Conservation (phyloP, 371 early-diverging fungal species). For the Polyrhizophydium stewartii region DNA sequence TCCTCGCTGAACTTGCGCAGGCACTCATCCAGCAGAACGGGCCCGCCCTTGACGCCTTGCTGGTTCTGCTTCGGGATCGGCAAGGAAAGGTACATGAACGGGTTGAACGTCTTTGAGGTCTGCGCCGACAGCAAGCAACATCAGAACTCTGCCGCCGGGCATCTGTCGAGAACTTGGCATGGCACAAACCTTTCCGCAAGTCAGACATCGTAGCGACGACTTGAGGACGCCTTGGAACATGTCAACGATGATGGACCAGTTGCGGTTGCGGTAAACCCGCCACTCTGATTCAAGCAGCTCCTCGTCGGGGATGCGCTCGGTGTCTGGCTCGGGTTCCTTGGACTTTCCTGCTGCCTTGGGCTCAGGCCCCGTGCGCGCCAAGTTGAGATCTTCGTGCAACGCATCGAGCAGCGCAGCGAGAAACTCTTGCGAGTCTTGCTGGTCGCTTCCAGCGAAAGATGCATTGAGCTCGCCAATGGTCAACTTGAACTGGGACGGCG, state of each 20-base stretch:
- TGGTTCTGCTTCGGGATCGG: constrained; percentile 69
- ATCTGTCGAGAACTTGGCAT: no score
- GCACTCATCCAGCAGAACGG: constrained; percentile 67
- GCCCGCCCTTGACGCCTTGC: constrained; percentile 24
- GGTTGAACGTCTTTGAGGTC: constrained; percentile 86
- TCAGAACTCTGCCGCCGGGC: no score
- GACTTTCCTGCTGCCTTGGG: constrained; percentile 12
- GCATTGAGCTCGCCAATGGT: background rate
- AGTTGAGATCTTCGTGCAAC: constrained; percentile 57
- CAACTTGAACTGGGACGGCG: constrained; percentile 40
- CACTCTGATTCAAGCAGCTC: constrained; percentile 56
- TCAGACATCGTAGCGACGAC: constrained; percentile 73
- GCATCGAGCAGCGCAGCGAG: constrained; percentile 46
- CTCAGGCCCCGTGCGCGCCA: constrained; percentile 11
- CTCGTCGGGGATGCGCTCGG: constrained; percentile 33
- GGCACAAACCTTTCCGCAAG: constrained; percentile 64
- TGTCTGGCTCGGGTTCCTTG: constrained; percentile 18
- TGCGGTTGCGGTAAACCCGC: constrained; percentile 68
- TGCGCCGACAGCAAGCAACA: constrained; percentile 10
- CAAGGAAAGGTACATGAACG: constrained; percentile 88
- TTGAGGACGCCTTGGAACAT: constrained; percentile 86
- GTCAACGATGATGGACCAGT: constrained; percentile 87
- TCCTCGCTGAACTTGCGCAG: constrained; percentile 77
- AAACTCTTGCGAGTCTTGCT: constrained; percentile 63
- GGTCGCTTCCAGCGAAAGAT: constrained; percentile 48